Base-by-base conservation (phyloP, 1,284 basidiomycete species). In the Apiotrichum siamense region DNA sequence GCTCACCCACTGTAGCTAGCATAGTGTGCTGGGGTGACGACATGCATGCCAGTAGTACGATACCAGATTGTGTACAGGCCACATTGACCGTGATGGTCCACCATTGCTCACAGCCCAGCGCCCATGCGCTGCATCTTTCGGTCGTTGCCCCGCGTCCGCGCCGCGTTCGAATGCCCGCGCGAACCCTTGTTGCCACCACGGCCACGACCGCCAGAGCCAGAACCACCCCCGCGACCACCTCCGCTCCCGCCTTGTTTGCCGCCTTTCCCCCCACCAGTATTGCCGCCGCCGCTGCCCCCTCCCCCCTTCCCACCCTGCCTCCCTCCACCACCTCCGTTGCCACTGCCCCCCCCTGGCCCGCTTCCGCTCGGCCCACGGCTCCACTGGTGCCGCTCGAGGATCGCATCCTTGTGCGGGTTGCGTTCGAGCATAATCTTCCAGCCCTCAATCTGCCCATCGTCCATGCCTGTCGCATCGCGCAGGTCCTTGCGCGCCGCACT, bases 381-480 rank as follows among this genome's bases (percentile, higher is more conserved):
- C 46, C 57, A 60, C 40, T 55, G 54, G 49, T 75, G 72, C 38
- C 67, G 55, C 36, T 60, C 64, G 4, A 75, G 62, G 26, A 75
- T 73, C 20, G 68, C 65, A 15, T 71, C 72, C 52, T 74, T 74
- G 52, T 73, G 69, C 32, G 72, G 69, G 67, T 89, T 83, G 62
- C 83, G 76, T 53, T 93, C 89, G 46, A 93, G 73, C 85, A 92
- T 88, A 49, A 86, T 82, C 52, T 71, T 79, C 88, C 89, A 93
- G 0, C 88, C 89, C 69, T 93, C 88, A 26, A 92, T 82, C 65
- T 91, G 88, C 58, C 85, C 83, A 65, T 93, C 83, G 15, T 58
- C 55, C 63, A 62, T 62, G 78, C 83, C 82, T 33, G 86, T 89
- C 58, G 80, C 78, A 20, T 78, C 76, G 60, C 79, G 81, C 53